Base-by-base conservation (phyloP, 305 asterid genomes). In the Galium porrigens region DNA sequence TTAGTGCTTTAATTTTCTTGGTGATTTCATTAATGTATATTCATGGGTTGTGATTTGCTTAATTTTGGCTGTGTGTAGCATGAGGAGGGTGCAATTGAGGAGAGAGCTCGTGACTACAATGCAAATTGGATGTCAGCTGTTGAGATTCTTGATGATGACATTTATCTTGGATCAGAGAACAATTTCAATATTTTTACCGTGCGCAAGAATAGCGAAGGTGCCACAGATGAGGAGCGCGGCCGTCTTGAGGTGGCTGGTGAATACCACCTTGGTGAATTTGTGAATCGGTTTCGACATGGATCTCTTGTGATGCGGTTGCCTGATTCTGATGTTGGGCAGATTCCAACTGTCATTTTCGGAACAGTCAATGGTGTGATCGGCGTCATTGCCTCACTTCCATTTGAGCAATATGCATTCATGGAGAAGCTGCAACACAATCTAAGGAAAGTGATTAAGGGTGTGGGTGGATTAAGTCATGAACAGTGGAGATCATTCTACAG, bases 121-220 rank as follows among this genome's bases (percentile, higher is more conserved):
- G 96, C 96, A 6, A 92, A 92, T 64, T 92, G 99, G 99, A 92
- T 87, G 97, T 82, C 99, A 30, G 97, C 99, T 18, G 95, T 92
- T 1, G 99, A 89, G 84, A 92, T 92, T 73, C 95, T 89, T 4
- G 96, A 92, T 42, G 97, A 87, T 63, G 97, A 92, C 70, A 83
- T 86, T 41, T 89, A 87, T 79, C 86, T 92, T 17, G 99, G 99
- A 10, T 89, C 99, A 3, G 97, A 92, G 74, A 92, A 87, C 55
- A 85, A 83, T 59, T 92, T 80, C 54, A 92, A 92, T 77, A 86
- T 92, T 57, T 85, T 92, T 73, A 89, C 99, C 0, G 96, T 92
- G 67, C 83, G 97, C 52, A 92, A 89, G 76, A 89, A 92, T 36
- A 92, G 97, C 33, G 97, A 92, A 78, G 97, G 97, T 15, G 85